Base-by-base conservation (phyloP, 495 filamentous ascomycete species). In the Xylaria acuta region DNA sequence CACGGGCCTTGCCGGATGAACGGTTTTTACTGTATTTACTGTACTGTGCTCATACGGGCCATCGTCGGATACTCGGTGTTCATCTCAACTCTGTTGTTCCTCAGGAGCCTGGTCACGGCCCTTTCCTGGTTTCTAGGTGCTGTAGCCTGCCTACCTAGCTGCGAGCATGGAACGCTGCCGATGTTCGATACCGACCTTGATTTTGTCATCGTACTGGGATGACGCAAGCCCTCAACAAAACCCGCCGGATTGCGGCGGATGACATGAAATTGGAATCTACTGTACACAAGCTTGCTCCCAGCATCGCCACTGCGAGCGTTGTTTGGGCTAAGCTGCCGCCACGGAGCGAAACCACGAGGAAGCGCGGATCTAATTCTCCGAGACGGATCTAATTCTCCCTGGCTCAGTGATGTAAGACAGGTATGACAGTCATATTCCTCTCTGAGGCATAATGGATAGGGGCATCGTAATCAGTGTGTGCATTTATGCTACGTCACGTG, bases 191-290 rank as follows among this genome's bases (percentile, higher is more conserved):
- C 60, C 40, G 20, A n/a, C 47, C 32, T 11, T n/a, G n/a, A 22
- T 25, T 56, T 49, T 45, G 27, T 67, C 36, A 51, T 56, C 47
- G 7, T 43, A n/a, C 65, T 41, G 34, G 65, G 65, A 67, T 67
- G 30, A 67, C 49, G 45, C 65, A 54, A 41, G 49, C 43, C 38
- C 34, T 56, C 18, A 67, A 41, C 32, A 41, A 32, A 25, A 41
- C 18, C 45, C 40, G 43, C 27, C 45, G 16, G 45, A 53, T 53
- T 67, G 32, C 45, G 27, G 64, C 30, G 64, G 49, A 20, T 53
- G 45, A 45, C 27, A 49, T 32, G 41, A n/a, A 47, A 40, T 6
- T 66, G 64, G 43, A 45, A 66, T 49, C 53, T 66, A 30, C n/a
- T n/a, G n/a, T n/a, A n/a, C n/a, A n/a, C n/a, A n/a, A 30, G 27